A percentile compares a stretch with the other conserved stretches of the same genome.
Evolutionary conservation across 805 yeast species (phyloP).

Genomic region (Komagataella populi): DNA sequence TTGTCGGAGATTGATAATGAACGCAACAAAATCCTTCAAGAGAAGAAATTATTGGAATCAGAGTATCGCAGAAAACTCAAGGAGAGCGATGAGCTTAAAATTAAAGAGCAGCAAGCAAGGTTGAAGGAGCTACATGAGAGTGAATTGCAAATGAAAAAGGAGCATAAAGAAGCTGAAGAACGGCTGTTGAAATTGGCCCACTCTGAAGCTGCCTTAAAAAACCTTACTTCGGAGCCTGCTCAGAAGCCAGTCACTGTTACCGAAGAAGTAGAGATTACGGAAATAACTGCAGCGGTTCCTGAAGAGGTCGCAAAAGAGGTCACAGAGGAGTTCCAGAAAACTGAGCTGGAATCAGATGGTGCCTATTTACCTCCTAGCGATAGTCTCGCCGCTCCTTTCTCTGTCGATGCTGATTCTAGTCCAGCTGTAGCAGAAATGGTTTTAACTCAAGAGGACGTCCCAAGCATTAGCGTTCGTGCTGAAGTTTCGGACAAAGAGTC

Average conservation of each 20-base stretch:
- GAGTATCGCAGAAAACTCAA: constrained; percentile 1
- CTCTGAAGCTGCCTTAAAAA: neutral
- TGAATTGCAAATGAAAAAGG: neutral
- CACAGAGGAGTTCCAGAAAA: neutral
- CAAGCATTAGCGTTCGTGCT: neutral
- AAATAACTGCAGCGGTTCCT: neutral
- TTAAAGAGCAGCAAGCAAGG: neutral
- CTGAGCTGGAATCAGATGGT: neutral
- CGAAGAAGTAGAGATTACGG: constrained; percentile 1
- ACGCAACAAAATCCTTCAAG: neutral
- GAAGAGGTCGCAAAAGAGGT: neutral
- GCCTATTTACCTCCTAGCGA: neutral
- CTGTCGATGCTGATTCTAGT: neutral
- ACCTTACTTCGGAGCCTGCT: neutral
- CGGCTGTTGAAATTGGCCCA: neutral
- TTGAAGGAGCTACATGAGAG: neutral
- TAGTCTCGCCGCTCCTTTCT: neutral
- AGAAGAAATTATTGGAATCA: neutral
- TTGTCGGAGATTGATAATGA: neutral
- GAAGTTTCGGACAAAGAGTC: neutral
- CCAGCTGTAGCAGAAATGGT: neutral
- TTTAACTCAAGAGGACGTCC: neutral
- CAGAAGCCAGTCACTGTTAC: neutral
- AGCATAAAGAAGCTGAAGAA: neutral
- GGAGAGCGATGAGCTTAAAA: neutral